Evolutionary conservation across 768 basidiomycete genomes (phyloP).

Genomic region (Sporobolomyces pararoseus): DNA sequence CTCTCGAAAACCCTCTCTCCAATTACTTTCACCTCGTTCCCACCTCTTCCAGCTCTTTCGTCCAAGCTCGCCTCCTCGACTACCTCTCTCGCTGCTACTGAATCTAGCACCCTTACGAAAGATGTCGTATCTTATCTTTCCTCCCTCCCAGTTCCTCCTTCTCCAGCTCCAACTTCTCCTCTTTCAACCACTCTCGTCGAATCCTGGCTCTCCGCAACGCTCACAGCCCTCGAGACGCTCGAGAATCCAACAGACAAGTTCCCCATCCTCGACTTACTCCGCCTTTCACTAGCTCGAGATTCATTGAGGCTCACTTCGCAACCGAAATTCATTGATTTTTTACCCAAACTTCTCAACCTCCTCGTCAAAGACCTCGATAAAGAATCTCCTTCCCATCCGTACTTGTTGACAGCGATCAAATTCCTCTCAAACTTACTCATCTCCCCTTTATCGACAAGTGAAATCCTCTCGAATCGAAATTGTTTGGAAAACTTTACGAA

Average conservation of each 20-base stretch:
- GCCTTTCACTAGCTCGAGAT: conserved; percentile 64
- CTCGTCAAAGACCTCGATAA: conserved; percentile 17
- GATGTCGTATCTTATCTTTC: conserved; percentile 63
- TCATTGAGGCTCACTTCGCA: neutral
- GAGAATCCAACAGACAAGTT: conserved; percentile 56
- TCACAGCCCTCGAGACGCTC: conserved; percentile 50
- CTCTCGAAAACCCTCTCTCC: conserved; percentile 62
- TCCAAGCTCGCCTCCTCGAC: conserved; percentile 57
- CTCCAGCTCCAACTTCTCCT: neutral
- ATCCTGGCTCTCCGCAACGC: conserved; percentile 48
- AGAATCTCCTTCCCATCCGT: conserved; percentile 39
- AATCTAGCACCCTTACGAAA: conserved; percentile 55
- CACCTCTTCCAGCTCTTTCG: conserved; percentile 63
- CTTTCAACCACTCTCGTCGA: conserved; percentile 15
- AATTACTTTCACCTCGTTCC: conserved; percentile 70
- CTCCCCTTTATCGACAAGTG: conserved; percentile 41
- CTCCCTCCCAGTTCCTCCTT: conserved; percentile 8
- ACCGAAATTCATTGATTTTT: neutral
- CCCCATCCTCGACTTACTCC: conserved; percentile 78
- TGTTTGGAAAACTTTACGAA: conserved; percentile 1
- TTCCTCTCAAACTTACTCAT: conserved; percentile 48
- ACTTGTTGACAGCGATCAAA: conserved; percentile 49
- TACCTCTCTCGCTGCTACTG: conserved; percentile 46
- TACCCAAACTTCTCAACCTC: neutral
- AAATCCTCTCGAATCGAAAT: conserved; percentile 35